Base-by-base conservation (phyloP, 176 grass and related monocot genomes). In the Raddia guianensis region DNA sequence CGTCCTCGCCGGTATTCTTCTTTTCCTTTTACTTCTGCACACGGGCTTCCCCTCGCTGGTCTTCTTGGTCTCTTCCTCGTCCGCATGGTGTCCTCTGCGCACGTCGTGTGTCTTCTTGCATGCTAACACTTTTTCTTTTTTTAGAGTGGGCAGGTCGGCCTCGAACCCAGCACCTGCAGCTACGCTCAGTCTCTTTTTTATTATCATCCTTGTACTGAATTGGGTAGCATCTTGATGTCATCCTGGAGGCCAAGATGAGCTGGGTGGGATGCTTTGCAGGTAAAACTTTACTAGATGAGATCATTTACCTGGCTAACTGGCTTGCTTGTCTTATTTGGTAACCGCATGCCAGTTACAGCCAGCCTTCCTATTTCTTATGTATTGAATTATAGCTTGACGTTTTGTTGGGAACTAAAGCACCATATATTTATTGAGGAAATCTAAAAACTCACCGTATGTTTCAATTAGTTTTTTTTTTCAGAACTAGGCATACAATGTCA, bases 201-300 rank as follows among this genome's bases (percentile, higher is more conserved):
- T 75, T 74, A 57, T 59, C 43, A 7, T 69, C 9, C 57, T 77
- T 78, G 8, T 64, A 10, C 47, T 0, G 2, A 34, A 12, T 40
- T 72, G 14, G 2, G 52, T 63, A 63, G 14, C 10, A 53, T 64
- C 16, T 78, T 9, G 3, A 40, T 40, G n/a, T 65, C 35, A 56
- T 79, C 71, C 21, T 65, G 12, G 49, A 72, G 57, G 37, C 65
- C 37, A 65, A 56, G 37, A 71, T 65, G 68, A 14, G 49, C 58
- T 71, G 13, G 49, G 58, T 32, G 72, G 62, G 37, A 49, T 76
- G 44, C 72, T 75, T 46, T 57, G 62, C 62, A 75, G 67, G 58
- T 67, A 75, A 56, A 73, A 72, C 33, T 20, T 40, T 2, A 40
- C 37, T 5, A 40, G 37, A 40, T 40, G 37, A 73, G 49, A 11